These are phyloP conservation scores for Gomphus sp. DNA, from an alignment of 1,284 basidiomycete species.

Conservation along the genomic window DNA sequence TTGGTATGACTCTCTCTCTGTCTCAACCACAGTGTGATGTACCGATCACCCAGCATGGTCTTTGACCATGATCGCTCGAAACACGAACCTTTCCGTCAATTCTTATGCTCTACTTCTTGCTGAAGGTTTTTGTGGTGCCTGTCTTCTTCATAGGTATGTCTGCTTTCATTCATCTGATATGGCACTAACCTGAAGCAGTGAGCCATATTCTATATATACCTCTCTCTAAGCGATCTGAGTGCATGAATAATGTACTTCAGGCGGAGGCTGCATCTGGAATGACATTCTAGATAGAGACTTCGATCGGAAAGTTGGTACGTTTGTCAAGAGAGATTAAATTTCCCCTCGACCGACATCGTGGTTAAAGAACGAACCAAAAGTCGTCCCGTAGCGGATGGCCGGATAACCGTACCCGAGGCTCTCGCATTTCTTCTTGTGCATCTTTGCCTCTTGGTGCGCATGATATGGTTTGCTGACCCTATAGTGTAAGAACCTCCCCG, in stretches of 20 bases:
- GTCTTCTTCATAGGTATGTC: neutral
- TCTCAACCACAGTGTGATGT: neutral
- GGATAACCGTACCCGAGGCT: constrained; percentile 31
- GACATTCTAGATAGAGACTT: constrained; percentile 19
- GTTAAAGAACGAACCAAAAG: constrained; percentile 35
- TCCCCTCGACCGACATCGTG: neutral
- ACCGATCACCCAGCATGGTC: neutral
- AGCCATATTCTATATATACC: neutral
- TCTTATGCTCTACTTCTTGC: neutral
- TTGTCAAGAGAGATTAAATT: constrained; percentile 1
- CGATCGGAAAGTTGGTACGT: constrained; percentile 18
- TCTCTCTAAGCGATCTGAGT: neutral
- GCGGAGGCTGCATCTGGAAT: constrained; percentile 14
- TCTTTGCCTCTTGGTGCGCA: constrained; percentile 26
- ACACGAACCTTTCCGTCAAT: neutral
- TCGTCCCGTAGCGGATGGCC: constrained; percentile 39
- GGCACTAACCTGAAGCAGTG: neutral
- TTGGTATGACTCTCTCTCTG: neutral
- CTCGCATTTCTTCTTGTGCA: constrained; percentile 31
- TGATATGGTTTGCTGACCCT: constrained; percentile 15
- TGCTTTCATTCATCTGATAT: neutral
- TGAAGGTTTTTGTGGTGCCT: neutral
- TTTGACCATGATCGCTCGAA: neutral
- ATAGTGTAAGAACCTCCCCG: neutral
- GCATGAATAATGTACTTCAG: neutral